Evolutionary conservation across 176 grass and related monocot genomes (phyloP).

Genomic region (Dendrocalamus sinicus): DNA sequence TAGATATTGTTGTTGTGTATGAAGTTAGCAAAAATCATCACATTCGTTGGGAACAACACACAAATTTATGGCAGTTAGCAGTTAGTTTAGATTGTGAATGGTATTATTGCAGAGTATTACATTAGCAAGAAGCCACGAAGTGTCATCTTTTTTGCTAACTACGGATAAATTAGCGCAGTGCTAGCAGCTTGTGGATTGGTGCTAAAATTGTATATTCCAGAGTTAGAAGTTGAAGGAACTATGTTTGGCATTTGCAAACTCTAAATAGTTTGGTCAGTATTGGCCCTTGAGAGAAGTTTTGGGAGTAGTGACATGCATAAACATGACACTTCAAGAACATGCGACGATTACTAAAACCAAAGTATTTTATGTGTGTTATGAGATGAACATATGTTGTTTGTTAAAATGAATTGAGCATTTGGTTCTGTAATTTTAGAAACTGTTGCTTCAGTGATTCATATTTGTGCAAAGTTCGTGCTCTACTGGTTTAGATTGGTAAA

Average conservation of each 20-base stretch:
- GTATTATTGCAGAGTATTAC: background rate
- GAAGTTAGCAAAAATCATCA: background rate
- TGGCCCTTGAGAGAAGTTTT: background rate
- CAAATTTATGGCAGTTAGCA: background rate
- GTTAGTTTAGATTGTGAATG: background rate
- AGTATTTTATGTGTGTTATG: background rate
- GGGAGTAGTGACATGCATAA: background rate
- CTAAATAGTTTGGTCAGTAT: background rate
- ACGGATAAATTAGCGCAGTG: background rate
- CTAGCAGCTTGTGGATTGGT: background rate
- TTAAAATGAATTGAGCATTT: background rate
- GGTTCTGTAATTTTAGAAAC: background rate
- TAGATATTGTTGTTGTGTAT: too few species aligned
- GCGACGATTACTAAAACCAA: background rate
- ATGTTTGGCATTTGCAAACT: background rate
- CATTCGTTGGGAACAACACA: background rate
- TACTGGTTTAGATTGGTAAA: background rate
- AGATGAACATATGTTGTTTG: background rate
- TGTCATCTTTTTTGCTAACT: background rate
- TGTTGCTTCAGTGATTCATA: background rate
- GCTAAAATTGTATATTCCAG: background rate
- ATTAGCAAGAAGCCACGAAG: background rate
- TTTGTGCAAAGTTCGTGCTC: background rate
- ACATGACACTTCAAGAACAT: background rate
- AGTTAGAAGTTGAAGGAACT: background rate